phyloP scores from a whole-genome alignment of 208 protist genomes.

The Porcisia deanei region DNA sequence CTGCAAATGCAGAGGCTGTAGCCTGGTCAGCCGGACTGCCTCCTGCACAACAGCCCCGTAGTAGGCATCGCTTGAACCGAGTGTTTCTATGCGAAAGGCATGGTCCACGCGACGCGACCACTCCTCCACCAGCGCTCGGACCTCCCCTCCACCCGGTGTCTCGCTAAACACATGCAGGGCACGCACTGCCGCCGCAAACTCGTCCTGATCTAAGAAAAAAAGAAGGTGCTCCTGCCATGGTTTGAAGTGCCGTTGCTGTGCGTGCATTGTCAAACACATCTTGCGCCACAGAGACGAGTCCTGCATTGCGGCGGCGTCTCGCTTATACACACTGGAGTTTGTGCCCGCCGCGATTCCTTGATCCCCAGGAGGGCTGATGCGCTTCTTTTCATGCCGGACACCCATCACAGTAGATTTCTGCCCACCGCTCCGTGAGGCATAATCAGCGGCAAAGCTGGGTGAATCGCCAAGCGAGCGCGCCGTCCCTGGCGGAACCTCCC shows the following conservation, averaged over 20 bases:
- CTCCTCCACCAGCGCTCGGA: conserved; percentile 43
- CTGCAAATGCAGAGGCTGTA: conserved; percentile 62
- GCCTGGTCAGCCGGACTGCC: conserved; percentile 37
- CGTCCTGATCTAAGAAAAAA: conserved; percentile 44
- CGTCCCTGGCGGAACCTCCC: conserved; percentile 14
- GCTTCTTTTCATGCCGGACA: not conserved
- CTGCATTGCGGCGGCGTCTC: not conserved
- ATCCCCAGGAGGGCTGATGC: conserved; percentile 16
- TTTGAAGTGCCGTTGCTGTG: conserved; percentile 3
- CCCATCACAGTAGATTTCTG: not conserved
- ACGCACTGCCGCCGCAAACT: conserved; percentile 31
- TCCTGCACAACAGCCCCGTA: conserved; percentile 55
- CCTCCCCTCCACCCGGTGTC: conserved; percentile 32
- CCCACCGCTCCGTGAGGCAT: not conserved
- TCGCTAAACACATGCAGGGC: conserved; percentile 30
- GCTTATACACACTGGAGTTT: not conserved
- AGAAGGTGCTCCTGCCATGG: conserved; percentile 40
- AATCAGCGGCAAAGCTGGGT: conserved; percentile 18
- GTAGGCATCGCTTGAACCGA: conserved; percentile 43
- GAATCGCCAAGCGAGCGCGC: conserved; percentile 21
- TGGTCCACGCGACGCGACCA: conserved; percentile 47
- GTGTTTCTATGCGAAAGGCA: conserved; percentile 44
- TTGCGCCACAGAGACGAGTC: conserved; percentile 26
- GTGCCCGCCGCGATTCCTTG: conserved; percentile 8
- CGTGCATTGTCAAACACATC: conserved; percentile 33